Conservation (phyloP, 2,329 filamentous ascomycete species). For the Fusarium poae region DNA sequence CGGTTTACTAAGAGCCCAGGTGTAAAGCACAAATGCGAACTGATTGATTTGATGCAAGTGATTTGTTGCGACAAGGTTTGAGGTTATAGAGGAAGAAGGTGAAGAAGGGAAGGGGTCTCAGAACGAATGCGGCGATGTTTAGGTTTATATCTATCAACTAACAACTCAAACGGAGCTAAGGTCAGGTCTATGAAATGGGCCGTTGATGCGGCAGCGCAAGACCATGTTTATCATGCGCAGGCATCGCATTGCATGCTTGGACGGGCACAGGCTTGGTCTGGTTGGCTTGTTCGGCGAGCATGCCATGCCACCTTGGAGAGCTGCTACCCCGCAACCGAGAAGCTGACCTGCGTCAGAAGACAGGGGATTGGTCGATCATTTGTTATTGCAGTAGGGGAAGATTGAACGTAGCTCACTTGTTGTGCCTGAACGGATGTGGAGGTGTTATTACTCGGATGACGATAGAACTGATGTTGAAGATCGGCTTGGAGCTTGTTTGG, state of each 20-base stretch:
- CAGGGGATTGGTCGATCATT: conserved; percentile 45
- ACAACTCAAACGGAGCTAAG: conserved; percentile 30
- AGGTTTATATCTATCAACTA: conserved; percentile 37
- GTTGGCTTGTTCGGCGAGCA: conserved; percentile 28
- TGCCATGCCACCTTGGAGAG: conserved; percentile 31
- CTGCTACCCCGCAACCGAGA: conserved; percentile 48
- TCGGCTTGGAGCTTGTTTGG: conserved; percentile 42
- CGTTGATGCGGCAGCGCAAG: conserved; percentile 49
- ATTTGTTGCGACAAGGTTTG: conserved; percentile 15
- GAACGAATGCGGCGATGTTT: conserved; percentile 40
- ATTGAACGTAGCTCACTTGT: conserved; percentile 12
- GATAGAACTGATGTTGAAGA: conserved; percentile 11
- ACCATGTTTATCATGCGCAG: conserved; percentile 41
- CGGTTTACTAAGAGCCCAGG: neutral
- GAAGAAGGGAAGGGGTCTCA: conserved; percentile 24
- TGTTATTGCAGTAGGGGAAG: conserved; percentile 2
- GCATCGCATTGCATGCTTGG: conserved; percentile 40
- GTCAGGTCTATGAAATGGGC: conserved; percentile 44
- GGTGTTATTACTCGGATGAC: conserved; percentile 16
- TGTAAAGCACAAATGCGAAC: neutral
- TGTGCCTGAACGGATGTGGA: conserved; percentile 26
- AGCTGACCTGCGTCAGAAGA: conserved; percentile 41
- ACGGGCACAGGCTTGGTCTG: conserved; percentile 14
- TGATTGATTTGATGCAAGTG: conserved; percentile 26
- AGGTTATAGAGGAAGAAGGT: conserved; percentile 6